Evolutionary conservation across 2,329 filamentous ascomycete genomes (phyloP).

Genomic region (Aspergillus sp.): DNA sequence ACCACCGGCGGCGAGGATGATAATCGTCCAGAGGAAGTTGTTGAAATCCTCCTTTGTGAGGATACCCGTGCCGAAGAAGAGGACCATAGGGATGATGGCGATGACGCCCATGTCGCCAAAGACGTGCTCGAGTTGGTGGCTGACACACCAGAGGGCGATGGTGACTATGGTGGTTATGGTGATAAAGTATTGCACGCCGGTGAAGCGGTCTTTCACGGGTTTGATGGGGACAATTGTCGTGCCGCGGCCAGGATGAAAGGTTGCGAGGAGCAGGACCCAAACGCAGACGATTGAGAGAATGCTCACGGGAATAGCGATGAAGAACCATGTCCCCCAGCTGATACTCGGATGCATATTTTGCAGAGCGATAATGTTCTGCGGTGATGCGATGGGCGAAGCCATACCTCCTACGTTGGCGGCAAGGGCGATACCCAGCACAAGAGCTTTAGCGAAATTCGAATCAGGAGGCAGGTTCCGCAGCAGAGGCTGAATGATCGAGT

Average conservation of each 20-base stretch:
- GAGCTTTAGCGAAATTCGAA: slow-evolving; percentile 87
- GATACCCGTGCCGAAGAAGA: slow-evolving; percentile 95
- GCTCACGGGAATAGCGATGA: slow-evolving; percentile 87
- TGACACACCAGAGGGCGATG: slow-evolving; percentile 86
- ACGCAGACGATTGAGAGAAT: slow-evolving; percentile 81
- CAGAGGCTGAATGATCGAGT: slow-evolving; percentile 96
- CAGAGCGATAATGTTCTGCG: slow-evolving; percentile 93
- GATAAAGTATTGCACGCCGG: slow-evolving; percentile 88
- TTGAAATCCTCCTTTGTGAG: slow-evolving; percentile 99
- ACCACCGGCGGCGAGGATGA: slow-evolving; percentile 92
- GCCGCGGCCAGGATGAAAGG: slow-evolving; percentile 76
- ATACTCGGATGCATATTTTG: slow-evolving; percentile 91
- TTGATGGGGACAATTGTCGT: slow-evolving; percentile 89
- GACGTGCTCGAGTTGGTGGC: slow-evolving; percentile 74
- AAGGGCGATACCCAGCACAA: slow-evolving; percentile 90
- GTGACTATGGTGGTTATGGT: slow-evolving; percentile 73
- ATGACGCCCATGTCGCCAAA: slow-evolving; percentile 99
- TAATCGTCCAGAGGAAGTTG: slow-evolving; percentile 99
- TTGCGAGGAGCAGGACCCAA: slow-evolving; percentile 76
- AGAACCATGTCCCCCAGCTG: slow-evolving; percentile 96
- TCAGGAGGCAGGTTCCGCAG: slow-evolving; percentile 85
- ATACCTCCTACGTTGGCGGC: slow-evolving; percentile 95
- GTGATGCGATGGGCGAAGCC: slow-evolving; percentile 92
- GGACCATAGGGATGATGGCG: slow-evolving; percentile 87
- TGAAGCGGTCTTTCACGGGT: slow-evolving; percentile 80